A percentile compares a stretch with the other conserved stretches of the same genome.
These are phyloP conservation scores for Triglochin maritima DNA, from an alignment of 106 monocot genomes.

Conservation along the genomic window DNA sequence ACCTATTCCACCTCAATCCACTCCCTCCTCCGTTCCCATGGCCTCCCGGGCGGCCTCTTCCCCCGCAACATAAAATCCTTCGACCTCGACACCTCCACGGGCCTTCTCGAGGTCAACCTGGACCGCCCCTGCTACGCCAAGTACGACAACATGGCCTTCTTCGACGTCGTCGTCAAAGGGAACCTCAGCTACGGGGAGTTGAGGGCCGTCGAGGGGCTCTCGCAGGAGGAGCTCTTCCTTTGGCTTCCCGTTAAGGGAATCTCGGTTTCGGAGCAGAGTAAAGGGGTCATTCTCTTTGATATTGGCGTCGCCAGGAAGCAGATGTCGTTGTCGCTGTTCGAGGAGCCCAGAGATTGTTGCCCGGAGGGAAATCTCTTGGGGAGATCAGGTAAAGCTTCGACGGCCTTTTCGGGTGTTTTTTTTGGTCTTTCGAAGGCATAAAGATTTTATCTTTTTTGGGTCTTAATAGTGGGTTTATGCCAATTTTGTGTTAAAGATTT, in stretches of 20 bases:
- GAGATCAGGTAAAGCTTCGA: neutral
- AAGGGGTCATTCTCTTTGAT: constrained; percentile 71
- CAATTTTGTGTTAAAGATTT: too few species aligned
- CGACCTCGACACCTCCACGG: constrained; percentile 32
- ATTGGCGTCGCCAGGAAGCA: constrained; percentile 67
- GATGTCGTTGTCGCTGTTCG: constrained; percentile 60
- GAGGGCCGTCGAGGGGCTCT: constrained; percentile 45
- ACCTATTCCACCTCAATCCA: constrained; percentile 25
- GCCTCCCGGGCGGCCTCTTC: constrained; percentile 64
- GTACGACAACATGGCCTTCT: constrained; percentile 49
- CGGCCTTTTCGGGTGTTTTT: neutral
- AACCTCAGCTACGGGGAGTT: constrained; percentile 78
- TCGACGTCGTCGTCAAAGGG: constrained; percentile 49
- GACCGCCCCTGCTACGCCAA: constrained; percentile 50
- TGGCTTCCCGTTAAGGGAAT: constrained; percentile 86
- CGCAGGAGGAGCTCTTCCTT: constrained; percentile 88
- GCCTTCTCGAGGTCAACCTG: constrained; percentile 44
- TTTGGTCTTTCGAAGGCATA: neutral
- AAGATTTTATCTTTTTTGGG: neutral
- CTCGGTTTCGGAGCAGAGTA: constrained; percentile 26
- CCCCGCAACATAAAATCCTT: constrained; percentile 44
- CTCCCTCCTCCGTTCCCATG: constrained; percentile 49
- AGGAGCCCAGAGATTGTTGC: constrained; percentile 61
- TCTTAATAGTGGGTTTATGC: neutral
- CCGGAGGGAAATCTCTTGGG: neutral